Evolutionary conservation across 805 yeast species (phyloP), one percentile per base, ranked within the genome.

Genomic region (Torulaspora microellipsoides): DNA sequence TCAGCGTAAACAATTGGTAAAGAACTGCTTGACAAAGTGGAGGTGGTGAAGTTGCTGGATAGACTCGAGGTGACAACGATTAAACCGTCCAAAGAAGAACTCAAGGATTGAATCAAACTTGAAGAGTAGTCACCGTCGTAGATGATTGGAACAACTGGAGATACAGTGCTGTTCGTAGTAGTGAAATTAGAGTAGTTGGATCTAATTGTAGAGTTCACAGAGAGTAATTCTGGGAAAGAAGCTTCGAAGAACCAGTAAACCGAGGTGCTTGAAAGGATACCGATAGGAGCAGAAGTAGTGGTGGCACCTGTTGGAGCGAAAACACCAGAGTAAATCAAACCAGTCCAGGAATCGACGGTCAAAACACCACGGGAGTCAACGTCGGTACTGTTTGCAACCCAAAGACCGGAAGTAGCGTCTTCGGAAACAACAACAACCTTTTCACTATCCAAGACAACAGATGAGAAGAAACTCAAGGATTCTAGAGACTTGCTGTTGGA

Each of bases 1-100:
- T 53, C 49, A 27, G 68, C 56, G 46, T 51, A 61, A n/a, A 63
- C 62, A 30, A 62, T 49, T 38, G 64, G 64, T 17, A 56, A 17
- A 11, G 43, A 20, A 12, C 41, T 38, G 34, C 45, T 36, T 11
- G 49, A n/a, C 27, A 54, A 34, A 15, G 53, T 35, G 3, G 58
- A 51, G 29, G 50, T 10, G 15, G 60, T 52, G 12, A 53, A 38
- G 43, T 54, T 55, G 20, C 53, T 44, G 6, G 42, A 35, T 10
- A 38, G 20, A 15, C 49, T 45, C 11, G 59, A 48, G 17, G 54
- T 41, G 7, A 58, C 54, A 13, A 61, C 56, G 15, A 61, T 59
- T 14, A 61, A 38, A 25, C 64, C 66, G 15, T 51, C 38, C 31
- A 60, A 20, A 17, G 52, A 36, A 9, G 47, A 36, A 36, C 55